phyloP scores from a whole-genome alignment of 768 basidiomycete species.

The Termitomyces sp. region DNA sequence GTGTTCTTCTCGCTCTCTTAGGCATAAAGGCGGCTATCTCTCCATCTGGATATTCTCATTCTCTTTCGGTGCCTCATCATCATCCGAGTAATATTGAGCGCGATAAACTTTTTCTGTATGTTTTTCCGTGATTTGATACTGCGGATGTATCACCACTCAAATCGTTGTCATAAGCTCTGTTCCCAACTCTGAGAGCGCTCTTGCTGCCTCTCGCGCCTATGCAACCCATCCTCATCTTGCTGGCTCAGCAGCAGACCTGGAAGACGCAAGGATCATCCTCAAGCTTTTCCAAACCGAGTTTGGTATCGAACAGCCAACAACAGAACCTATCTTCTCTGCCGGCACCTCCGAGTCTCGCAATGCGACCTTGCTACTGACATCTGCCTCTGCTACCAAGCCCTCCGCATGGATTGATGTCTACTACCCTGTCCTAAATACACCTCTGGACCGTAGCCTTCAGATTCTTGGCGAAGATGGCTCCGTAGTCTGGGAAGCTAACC shows the following conservation, averaged over 20 bases:
- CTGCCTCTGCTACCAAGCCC: conserved; percentile 38
- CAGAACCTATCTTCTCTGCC: conserved; percentile 62
- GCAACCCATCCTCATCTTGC: conserved; percentile 72
- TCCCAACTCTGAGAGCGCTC: conserved; percentile 53
- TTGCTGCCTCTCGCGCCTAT: conserved; percentile 50
- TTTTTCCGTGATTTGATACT: background rate
- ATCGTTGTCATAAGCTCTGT: conserved; percentile 34
- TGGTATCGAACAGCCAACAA: conserved; percentile 35
- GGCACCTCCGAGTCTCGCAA: conserved; percentile 63
- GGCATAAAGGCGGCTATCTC: conserved; percentile 4
- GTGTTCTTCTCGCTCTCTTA: conserved; percentile 6
- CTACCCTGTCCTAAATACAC: conserved; percentile 83
- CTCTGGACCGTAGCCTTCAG: conserved; percentile 61
- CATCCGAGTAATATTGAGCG: conserved; percentile 10
- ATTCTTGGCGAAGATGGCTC: conserved; percentile 54
- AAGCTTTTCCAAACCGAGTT: conserved; percentile 64
- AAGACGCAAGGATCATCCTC: conserved; percentile 64
- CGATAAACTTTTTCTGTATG: conserved; percentile 19
- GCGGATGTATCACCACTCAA: background rate
- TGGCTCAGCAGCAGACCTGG: conserved; percentile 54
- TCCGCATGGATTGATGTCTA: conserved; percentile 84
- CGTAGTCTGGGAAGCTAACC: conserved; percentile 61
- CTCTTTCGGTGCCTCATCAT: background rate
- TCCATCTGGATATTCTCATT: background rate
- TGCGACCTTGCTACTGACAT: conserved; percentile 55